Conservation (phyloP, 1,284 basidiomycete species). For the Cystobasidiaceae sp. region DNA sequence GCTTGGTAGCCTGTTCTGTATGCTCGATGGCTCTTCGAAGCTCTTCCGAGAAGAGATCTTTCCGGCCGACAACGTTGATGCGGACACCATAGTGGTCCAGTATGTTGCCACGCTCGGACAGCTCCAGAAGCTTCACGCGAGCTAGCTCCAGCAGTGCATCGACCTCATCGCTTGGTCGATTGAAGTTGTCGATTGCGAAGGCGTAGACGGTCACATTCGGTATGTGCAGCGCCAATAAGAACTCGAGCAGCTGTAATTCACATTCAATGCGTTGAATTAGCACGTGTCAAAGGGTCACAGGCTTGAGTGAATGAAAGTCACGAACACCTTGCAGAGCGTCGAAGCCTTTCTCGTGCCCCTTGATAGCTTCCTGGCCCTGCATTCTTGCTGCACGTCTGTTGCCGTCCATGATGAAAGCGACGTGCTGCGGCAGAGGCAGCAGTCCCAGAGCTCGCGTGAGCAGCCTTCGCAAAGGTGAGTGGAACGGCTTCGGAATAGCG, state of each 20-base stretch:
- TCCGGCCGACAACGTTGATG: constrained; percentile 74
- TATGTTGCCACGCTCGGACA: constrained; percentile 73
- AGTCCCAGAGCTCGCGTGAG: constrained; percentile 38
- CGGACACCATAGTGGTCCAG: constrained; percentile 66
- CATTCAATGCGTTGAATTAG: not conserved
- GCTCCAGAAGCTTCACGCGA: constrained; percentile 71
- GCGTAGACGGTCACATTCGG: constrained; percentile 87
- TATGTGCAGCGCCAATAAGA: constrained; percentile 70
- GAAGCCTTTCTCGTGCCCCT: constrained; percentile 85
- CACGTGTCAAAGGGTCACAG: not conserved
- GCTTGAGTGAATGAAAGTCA: not conserved
- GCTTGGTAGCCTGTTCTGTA: constrained; percentile 72
- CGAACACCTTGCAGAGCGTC: constrained; percentile 68
- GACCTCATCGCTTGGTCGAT: constrained; percentile 79
- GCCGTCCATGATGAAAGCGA: constrained; percentile 98
- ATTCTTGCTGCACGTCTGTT: constrained; percentile 86
- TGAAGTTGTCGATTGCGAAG: constrained; percentile 97
- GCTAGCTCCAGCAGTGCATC: constrained; percentile 80
- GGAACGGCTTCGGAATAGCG: constrained; percentile 24
- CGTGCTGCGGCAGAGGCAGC: constrained; percentile 83
- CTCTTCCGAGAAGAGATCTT: constrained; percentile 66
- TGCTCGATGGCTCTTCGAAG: constrained; percentile 66
- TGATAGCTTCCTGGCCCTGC: constrained; percentile 58
- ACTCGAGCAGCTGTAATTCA: constrained; percentile 63
- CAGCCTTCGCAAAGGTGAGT: constrained; percentile 29